A percentile compares a stretch with the other conserved stretches of the same genome.
phyloP scores from a whole-genome alignment of 352 stramenopile genomes.

The Pythium phragmiticola region DNA sequence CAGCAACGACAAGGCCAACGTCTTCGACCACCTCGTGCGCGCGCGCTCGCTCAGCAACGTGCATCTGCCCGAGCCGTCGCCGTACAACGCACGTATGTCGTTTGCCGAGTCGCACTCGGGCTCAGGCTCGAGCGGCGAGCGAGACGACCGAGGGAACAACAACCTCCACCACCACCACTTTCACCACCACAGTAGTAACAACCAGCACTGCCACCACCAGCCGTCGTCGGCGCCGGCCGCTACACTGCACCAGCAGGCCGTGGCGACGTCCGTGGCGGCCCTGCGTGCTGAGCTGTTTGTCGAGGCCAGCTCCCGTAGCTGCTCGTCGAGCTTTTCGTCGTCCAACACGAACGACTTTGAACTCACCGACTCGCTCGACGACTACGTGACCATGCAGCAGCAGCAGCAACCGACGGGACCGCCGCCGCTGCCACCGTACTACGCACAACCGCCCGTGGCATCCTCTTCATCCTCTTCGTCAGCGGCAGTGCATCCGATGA shows the following conservation, averaged over 20 bases:
- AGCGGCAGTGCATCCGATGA: constrained; percentile 16
- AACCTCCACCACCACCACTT: constrained; percentile 12
- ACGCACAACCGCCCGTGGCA: constrained; percentile 1
- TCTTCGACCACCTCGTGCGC: constrained; percentile 65
- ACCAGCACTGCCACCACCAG: background rate
- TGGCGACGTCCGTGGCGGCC: constrained; percentile 5
- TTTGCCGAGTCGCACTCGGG: constrained; percentile 39
- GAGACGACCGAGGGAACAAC: constrained; percentile 13
- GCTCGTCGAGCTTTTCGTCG: constrained; percentile 33
- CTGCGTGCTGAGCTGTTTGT: constrained; percentile 14
- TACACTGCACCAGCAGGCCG: constrained; percentile 11
- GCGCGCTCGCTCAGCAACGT: constrained; percentile 58
- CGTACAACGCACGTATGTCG: constrained; percentile 42
- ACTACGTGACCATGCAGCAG: constrained; percentile 22
- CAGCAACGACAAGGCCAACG: constrained; percentile 48
- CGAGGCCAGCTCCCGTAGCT: constrained; percentile 22
- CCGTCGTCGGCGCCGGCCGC: background rate
- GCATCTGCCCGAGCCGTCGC: constrained; percentile 30
- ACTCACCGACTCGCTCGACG: constrained; percentile 23
- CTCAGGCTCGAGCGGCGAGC: constrained; percentile 17
- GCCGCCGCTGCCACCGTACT: background rate
- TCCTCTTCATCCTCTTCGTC: background rate
- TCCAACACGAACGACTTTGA: constrained; percentile 32
- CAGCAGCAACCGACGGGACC: constrained; percentile 5
- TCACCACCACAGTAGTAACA: constrained; percentile 5